A percentile compares a stretch with the other conserved stretches of the same genome.
phyloP scores from a whole-genome alignment of 208 protist species.

The Eutreptiella sp. region DNA sequence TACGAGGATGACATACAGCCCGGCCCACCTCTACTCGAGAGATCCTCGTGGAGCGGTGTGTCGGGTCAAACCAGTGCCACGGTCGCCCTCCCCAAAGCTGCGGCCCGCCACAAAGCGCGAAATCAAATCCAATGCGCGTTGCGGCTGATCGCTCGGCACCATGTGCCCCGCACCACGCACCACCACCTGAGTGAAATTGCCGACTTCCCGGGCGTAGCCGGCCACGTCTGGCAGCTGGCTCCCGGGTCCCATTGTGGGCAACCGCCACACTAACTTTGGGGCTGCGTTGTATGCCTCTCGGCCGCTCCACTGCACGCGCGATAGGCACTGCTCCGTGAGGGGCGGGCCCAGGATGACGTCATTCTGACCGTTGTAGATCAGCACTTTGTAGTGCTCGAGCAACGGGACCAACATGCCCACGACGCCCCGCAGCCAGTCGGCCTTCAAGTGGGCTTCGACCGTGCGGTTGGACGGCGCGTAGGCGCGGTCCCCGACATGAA shows the following conservation, averaged over 20 bases:
- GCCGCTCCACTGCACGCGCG: constrained; percentile 23
- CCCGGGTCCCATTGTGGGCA: background rate
- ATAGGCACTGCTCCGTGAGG: constrained; percentile 20
- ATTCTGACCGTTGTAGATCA: constrained; percentile 32
- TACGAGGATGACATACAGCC: too few species aligned
- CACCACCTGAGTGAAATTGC: constrained; percentile 23
- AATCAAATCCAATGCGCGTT: constrained; percentile 25
- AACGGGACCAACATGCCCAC: constrained; percentile 4
- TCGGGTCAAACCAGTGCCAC: too few species aligned
- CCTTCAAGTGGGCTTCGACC: constrained; percentile 10
- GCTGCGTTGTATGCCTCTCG: constrained; percentile 2
- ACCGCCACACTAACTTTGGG: background rate
- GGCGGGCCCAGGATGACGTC: constrained; percentile 32
- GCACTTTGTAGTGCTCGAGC: constrained; percentile 30
- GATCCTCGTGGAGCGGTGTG: too few species aligned
- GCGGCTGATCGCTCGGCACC: constrained; percentile 33
- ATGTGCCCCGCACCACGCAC: constrained; percentile 35
- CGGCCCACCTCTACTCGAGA: too few species aligned
- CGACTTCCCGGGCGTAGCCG: constrained; percentile 8
- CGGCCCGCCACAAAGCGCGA: too few species aligned
- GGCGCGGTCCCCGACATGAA: constrained; percentile 9
- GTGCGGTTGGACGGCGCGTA: constrained; percentile 16
- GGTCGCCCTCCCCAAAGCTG: too few species aligned
- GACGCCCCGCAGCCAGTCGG: constrained; percentile 17
- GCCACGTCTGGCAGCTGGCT: constrained; percentile 1